phyloP scores from a whole-genome alignment of 805 yeast species.

The Saccharomyces mikatae region DNA sequence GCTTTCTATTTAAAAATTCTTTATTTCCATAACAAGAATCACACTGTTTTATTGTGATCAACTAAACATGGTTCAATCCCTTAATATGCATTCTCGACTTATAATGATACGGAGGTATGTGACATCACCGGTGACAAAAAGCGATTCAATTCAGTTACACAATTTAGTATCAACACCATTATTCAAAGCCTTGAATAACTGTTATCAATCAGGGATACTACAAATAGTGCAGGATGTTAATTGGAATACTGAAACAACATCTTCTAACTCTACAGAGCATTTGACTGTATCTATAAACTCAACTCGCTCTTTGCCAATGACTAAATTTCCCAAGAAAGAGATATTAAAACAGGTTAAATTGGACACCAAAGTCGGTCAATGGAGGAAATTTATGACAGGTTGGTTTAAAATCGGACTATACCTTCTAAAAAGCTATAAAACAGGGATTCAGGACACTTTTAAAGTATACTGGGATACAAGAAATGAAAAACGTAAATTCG shows the following conservation, averaged over 20 bases:
- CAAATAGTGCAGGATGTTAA: neutral
- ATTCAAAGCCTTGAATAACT: neutral
- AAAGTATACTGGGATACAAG: slow-evolving; percentile 31
- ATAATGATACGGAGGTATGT: neutral
- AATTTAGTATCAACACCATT: neutral
- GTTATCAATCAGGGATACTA: neutral
- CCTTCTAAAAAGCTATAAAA: slow-evolving; percentile 45
- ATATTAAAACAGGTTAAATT: slow-evolving; percentile 24
- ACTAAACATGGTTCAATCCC: neutral
- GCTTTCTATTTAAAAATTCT: neutral
- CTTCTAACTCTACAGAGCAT: neutral
- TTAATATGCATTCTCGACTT: neutral
- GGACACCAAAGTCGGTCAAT: slow-evolving; percentile 14
- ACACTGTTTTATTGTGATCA: neutral
- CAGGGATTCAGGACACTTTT: slow-evolving; percentile 53
- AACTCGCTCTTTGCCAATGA: slow-evolving; percentile 27
- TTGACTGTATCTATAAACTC: slow-evolving; percentile 20
- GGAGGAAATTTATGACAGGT: slow-evolving; percentile 29
- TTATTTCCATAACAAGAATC: neutral
- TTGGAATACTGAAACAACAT: neutral
- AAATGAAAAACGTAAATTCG: neutral
- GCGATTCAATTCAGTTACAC: neutral
- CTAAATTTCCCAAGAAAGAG: slow-evolving; percentile 21
- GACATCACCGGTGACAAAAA: neutral
- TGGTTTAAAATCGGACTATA: slow-evolving; percentile 38